These are phyloP conservation scores for Schizochytrium sp. DNA, from an alignment of 108 stramenopile genomes.

Conservation along the genomic window DNA sequence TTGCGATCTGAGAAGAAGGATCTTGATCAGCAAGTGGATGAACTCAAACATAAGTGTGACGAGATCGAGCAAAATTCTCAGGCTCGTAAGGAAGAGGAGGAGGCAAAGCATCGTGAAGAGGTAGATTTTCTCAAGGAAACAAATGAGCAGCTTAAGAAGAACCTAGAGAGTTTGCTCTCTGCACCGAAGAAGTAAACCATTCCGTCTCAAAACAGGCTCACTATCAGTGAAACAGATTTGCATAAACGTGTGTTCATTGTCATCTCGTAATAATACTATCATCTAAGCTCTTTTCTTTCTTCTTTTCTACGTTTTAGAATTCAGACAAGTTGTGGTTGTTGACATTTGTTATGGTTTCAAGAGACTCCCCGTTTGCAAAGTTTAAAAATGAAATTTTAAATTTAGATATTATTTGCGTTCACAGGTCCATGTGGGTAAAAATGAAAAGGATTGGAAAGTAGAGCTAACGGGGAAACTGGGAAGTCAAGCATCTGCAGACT, in stretches of 20 bases:
- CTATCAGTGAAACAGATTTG: no score
- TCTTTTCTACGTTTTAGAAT: no score
- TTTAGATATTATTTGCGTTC: no score
- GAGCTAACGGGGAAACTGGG: no score
- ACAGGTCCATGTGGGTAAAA: no score
- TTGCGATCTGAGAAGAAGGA: conserved; percentile 73
- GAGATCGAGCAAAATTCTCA: conserved; percentile 63
- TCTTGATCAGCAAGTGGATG: conserved; percentile 76
- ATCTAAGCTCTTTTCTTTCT: no score
- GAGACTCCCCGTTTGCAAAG: not conserved
- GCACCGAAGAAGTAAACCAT: conserved; percentile 76
- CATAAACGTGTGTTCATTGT: not conserved
- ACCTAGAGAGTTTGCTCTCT: conserved; percentile 78
- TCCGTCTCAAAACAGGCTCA: not conserved
- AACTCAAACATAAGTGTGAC: conserved; percentile 70
- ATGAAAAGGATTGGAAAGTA: no score
- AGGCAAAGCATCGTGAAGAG: conserved; percentile 72
- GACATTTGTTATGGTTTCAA: not conserved
- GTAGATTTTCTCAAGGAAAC: conserved; percentile 75
- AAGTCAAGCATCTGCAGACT: no score
- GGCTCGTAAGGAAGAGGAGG: not conserved
- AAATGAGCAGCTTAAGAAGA: conserved; percentile 79
- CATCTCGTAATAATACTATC: not conserved
- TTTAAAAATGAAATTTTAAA: not conserved
- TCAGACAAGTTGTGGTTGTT: no score